phyloP scores from a whole-genome alignment of 139 green algal genomes.

The Haematococcus lacustris region DNA sequence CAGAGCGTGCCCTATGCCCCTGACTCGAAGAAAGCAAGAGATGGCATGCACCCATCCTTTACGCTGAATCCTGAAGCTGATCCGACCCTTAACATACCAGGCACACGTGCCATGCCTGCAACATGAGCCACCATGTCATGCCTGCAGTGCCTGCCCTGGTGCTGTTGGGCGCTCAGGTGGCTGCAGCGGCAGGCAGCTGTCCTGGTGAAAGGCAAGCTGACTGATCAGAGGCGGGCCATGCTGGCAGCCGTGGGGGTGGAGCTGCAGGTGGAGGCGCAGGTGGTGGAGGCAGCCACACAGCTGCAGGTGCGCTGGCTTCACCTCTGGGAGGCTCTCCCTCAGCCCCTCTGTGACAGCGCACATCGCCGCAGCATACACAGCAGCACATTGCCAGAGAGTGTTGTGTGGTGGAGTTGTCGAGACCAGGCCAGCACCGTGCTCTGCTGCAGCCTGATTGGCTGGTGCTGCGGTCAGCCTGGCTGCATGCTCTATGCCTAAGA shows the following conservation, averaged over 20 bases:
- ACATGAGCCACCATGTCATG: neutral
- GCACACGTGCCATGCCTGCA: neutral
- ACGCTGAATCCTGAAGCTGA: neutral
- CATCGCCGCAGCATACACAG: neutral
- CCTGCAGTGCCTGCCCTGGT: neutral
- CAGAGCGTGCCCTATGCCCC: neutral
- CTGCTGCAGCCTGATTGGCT: neutral
- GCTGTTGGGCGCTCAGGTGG: slow-evolving; percentile 9
- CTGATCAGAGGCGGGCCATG: slow-evolving; percentile 7
- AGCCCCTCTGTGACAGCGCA: neutral
- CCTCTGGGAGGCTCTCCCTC: neutral
- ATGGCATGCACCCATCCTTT: too few species aligned
- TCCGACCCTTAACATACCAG: neutral
- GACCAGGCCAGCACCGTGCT: neutral
- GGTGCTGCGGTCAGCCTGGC: neutral
- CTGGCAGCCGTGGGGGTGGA: slow-evolving; percentile 8
- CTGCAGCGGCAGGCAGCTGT: slow-evolving; percentile 10
- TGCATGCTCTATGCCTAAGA: too few species aligned
- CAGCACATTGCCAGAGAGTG: neutral
- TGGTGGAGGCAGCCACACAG: neutral
- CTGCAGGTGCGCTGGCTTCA: neutral
- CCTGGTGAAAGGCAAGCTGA: slow-evolving; percentile 17
- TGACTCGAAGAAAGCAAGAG: neutral
- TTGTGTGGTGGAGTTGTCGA: neutral
- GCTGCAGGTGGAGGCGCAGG: neutral